phyloP scores from a whole-genome alignment of 2,329 filamentous ascomycete genomes.

The Endoconidiophora polonica region DNA sequence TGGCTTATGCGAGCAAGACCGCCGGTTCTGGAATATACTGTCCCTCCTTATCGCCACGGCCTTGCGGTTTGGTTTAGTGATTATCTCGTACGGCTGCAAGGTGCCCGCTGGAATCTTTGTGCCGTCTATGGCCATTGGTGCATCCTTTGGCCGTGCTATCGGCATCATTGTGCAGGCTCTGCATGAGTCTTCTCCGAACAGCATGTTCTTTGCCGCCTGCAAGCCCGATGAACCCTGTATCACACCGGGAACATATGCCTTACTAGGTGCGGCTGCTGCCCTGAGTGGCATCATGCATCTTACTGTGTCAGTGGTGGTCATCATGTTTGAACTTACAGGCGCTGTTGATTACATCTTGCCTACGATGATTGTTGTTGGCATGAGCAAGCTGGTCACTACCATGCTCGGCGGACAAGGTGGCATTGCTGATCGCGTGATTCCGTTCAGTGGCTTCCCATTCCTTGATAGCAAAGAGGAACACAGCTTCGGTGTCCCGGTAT shows the following conservation, averaged over 20 bases:
- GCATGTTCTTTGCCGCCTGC: conserved; percentile 75
- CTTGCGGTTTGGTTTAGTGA: conserved; percentile 68
- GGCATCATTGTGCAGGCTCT: conserved; percentile 86
- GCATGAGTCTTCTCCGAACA: conserved; percentile 66
- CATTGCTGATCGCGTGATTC: conserved; percentile 96
- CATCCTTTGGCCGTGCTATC: conserved; percentile 83
- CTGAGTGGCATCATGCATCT: conserved; percentile 97
- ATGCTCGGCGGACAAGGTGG: conserved; percentile 76
- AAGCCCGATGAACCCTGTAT: conserved; percentile 88
- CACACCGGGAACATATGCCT: conserved; percentile 92
- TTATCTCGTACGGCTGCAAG: conserved; percentile 94
- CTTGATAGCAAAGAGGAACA: conserved; percentile 96
- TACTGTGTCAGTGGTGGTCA: conserved; percentile 89
- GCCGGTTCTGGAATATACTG: conserved; percentile 61
- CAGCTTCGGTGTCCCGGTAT: conserved; percentile 87
- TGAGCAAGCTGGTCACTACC: conserved; percentile 85
- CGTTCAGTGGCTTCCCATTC: conserved; percentile 95
- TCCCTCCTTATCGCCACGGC: conserved; percentile 67
- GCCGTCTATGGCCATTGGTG: conserved; percentile 92
- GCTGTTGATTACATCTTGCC: conserved; percentile 92
- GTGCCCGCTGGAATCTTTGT: conserved; percentile 97
- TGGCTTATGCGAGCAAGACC: conserved; percentile 65
- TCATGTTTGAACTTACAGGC: conserved; percentile 99
- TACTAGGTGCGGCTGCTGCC: conserved; percentile 79
- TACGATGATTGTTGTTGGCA: conserved; percentile 96